Evolutionary conservation across 495 filamentous ascomycete genomes (phyloP).

Genomic region (Tuber indicum): DNA sequence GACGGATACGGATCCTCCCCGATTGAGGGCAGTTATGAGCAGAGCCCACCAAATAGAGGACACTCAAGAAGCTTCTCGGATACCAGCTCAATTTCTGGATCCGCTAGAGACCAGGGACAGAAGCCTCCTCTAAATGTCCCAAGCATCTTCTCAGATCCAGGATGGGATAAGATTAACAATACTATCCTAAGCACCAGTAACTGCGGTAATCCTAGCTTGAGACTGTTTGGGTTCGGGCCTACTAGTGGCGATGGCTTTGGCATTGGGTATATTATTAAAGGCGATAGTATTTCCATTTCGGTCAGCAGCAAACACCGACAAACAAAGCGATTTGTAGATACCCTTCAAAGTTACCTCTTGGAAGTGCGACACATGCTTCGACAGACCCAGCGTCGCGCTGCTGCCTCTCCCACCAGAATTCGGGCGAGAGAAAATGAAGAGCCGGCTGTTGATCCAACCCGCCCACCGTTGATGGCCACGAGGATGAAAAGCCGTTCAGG

Average conservation of each 20-base stretch:
- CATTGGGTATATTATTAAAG: conserved; percentile 98
- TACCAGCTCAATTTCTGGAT: conserved; percentile 36
- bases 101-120: conserved; percentile 26
- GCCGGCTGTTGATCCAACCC: conserved; percentile 45
- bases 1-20: conserved; percentile 38
- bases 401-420: conserved; percentile 52
- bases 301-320: conserved; percentile 87
- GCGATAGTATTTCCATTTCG: conserved; percentile 85
- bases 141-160: conserved; percentile 74
- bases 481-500: conserved; percentile 43
- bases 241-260: conserved; percentile 93
- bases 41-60: conserved; percentile 40
- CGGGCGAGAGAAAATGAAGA: conserved; percentile 62
- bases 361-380: conserved; percentile 81
- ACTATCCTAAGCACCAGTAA: conserved; percentile 96
- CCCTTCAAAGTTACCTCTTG: conserved; percentile 78
- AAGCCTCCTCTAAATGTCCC: conserved; percentile 52
- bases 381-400: conserved; percentile 50
- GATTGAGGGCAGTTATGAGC: conserved; percentile 20
- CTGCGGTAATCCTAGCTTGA: conserved; percentile 93
- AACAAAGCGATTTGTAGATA: conserved; percentile 81
- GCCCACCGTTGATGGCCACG: conserved; percentile 48
- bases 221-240: conserved; percentile 94
- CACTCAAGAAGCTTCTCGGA: conserved; percentile 42
- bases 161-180: conserved; percentile 92